Percentiles rank a stretch among this genome's conserved stretches.
Conservation (phyloP, 352 stramenopile species). For the Phytophthora fragariae region DNA sequence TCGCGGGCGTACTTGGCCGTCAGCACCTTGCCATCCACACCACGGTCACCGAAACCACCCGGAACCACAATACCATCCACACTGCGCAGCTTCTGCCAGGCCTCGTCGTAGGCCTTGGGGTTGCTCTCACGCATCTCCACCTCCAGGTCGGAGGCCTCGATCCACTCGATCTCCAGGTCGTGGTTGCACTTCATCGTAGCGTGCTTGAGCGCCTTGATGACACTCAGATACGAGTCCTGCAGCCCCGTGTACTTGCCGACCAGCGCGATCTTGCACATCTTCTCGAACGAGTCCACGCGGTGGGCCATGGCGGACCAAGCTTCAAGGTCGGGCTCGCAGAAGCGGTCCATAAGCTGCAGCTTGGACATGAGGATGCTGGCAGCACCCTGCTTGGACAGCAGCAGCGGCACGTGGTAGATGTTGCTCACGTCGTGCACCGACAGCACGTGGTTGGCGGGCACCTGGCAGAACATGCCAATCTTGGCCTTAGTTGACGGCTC, state of each 20-base stretch:
- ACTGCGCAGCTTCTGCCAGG: conserved; percentile 94
- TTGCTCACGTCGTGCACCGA: conserved; percentile 99
- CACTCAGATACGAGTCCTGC: conserved; percentile 98
- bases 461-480: conserved; percentile 99
- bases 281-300: conserved; percentile 91
- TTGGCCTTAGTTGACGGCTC: conserved; percentile 95
- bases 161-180: conserved; percentile 97
- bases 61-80: conserved; percentile 97
- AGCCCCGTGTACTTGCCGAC: conserved; percentile 99
- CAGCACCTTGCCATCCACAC: conserved; percentile 98
- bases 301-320: conserved; percentile 94
- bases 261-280: conserved; percentile 97
- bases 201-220: conserved; percentile 98
- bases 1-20: conserved; percentile 96
- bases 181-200: conserved; percentile 94
- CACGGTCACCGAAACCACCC: conserved; percentile 98
- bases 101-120: conserved; percentile 74
- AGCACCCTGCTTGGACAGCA: conserved; percentile 96
- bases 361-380: conserved; percentile 95
- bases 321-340: conserved; percentile 78
- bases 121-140: conserved; percentile 76
- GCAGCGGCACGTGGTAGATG: conserved; percentile 99
- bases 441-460: conserved; percentile 94
- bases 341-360: conserved; percentile 92
- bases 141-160: conserved; percentile 97